Base-by-base conservation (phyloP, 2,329 filamentous ascomycete species). In the Ophiostoma populinum region DNA sequence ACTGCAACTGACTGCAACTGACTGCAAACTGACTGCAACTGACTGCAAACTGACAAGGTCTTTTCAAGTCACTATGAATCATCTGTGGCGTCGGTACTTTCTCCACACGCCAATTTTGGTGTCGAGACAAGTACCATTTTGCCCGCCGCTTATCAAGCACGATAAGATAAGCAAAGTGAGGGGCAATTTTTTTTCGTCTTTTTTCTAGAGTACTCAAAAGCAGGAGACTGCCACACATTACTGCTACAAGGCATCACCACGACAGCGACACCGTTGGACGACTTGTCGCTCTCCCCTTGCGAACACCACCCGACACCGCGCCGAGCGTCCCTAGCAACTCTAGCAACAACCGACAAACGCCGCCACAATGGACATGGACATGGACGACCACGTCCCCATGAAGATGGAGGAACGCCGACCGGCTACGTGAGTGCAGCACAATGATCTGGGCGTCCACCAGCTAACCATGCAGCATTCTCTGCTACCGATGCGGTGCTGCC, bases 401-500 rank as follows among this genome's bases (percentile, higher is more conserved):
- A 41, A 43, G 32, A 50, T 52, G 42, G 48, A 43, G 32, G 35
- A 44, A 24, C 42, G 42, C n/a, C 44, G 45, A 38, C 49, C 48
- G 3, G 50, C 51, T 27, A 54, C 51, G 49, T 52, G 31, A 44
- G 50, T 46, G 18, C 7, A 26, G 12, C 8, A 7, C 5, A 24
- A n/a, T 18, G 16, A 6, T n/a, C n/a, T n/a, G n/a, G n/a, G n/a
- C 24, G 10, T 7, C n/a, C 15, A 22, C 10, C 21, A 35, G 13
- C 40, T 47, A 25, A 47, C 36, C 12, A 5, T 18, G 13, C 5
- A 81, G 75, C n/a, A 93, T 95, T 52, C 79, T 98, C 39, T 98
- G 90, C 59, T 93, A 83, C 63, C 93, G 95, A 66, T 98, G 90
- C 57, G 90, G 87, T 51, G 85, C 82, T 41, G 78, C 87, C 25